A percentile compares a stretch with the other conserved stretches of the same genome.
These are phyloP conservation scores for Schizonepeta tenuifolia DNA, from an alignment of 257 asterid species.

Conservation along the genomic window DNA sequence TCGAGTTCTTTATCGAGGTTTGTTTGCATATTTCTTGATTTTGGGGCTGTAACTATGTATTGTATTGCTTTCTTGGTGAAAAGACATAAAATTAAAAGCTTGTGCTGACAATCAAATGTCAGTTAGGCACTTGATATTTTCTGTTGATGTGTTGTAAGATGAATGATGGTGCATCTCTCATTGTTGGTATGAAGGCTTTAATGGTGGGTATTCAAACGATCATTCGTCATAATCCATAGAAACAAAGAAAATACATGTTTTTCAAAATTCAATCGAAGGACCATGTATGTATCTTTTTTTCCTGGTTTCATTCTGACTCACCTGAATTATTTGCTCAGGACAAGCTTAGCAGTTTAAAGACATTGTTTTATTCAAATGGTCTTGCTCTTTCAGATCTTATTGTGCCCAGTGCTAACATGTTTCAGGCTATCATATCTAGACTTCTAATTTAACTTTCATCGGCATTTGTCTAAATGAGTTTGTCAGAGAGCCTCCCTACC, in stretches of 20 bases:
- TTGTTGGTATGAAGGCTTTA: constrained; percentile 18
- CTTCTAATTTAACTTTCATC: neutral
- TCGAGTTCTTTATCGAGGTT: constrained; percentile 92
- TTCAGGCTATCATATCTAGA: constrained; percentile 4
- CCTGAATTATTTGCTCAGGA: constrained; percentile 11
- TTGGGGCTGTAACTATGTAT: constrained; percentile 11
- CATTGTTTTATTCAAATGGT: neutral
- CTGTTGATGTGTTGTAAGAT: constrained; percentile 11
- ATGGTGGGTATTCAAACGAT: constrained; percentile 17
- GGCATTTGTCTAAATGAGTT: constrained; percentile 2
- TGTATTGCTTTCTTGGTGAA: neutral
- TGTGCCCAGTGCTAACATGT: neutral
- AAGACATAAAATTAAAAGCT: neutral
- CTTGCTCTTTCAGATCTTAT: neutral
- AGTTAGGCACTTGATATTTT: constrained; percentile 13
- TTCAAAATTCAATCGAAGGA: neutral
- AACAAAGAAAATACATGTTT: constrained; percentile 3
- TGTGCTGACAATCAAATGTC: constrained; percentile 15
- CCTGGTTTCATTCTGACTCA: neutral
- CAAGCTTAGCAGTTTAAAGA: neutral
- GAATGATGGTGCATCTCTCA: constrained; percentile 24
- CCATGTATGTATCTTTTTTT: neutral
- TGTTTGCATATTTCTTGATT: constrained; percentile 31
- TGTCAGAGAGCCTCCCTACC: constrained; percentile 29
- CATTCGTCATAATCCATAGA: neutral